phyloP scores from a whole-genome alignment of 2,329 filamentous ascomycete species.

The Colletotrichum higginsianum region DNA sequence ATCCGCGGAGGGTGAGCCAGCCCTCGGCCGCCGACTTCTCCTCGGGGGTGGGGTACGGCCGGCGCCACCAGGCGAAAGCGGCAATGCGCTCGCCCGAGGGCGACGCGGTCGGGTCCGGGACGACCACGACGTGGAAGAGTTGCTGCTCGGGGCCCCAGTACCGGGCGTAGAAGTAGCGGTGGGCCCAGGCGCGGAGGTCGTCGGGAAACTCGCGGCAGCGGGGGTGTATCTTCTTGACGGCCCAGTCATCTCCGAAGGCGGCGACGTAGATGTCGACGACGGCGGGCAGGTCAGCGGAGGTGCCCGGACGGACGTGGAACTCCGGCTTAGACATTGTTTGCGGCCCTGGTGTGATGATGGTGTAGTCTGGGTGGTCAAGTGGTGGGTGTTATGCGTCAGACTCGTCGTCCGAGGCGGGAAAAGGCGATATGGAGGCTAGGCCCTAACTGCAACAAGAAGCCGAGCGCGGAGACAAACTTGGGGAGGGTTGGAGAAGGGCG shows the following conservation, averaged over 20 bases:
- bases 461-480: background rate
- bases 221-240: conserved; percentile 53
- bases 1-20: conserved; percentile 42
- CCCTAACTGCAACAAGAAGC: too few relatives aligned
- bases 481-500: background rate
- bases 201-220: conserved; percentile 44
- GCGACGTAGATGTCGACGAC: conserved; percentile 48
- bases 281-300: conserved; percentile 48
- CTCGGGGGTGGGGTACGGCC: conserved; percentile 40
- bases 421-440: too few relatives aligned
- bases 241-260: conserved; percentile 49
- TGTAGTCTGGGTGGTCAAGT: background rate
- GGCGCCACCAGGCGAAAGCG: conserved; percentile 55
- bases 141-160: conserved; percentile 52
- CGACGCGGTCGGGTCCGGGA: conserved; percentile 43
- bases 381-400: background rate
- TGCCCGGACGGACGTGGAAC: conserved; percentile 52
- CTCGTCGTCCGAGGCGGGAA: background rate
- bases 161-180: conserved; percentile 49
- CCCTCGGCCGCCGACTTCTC: conserved; percentile 38
- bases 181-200: conserved; percentile 44
- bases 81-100: conserved; percentile 44
- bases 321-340: conserved; percentile 35
- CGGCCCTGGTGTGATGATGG: conserved; percentile 14
- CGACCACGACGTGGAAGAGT: conserved; percentile 49